phyloP scores from a whole-genome alignment of 768 basidiomycete genomes.

The Termitomyces bulborhizus region DNA sequence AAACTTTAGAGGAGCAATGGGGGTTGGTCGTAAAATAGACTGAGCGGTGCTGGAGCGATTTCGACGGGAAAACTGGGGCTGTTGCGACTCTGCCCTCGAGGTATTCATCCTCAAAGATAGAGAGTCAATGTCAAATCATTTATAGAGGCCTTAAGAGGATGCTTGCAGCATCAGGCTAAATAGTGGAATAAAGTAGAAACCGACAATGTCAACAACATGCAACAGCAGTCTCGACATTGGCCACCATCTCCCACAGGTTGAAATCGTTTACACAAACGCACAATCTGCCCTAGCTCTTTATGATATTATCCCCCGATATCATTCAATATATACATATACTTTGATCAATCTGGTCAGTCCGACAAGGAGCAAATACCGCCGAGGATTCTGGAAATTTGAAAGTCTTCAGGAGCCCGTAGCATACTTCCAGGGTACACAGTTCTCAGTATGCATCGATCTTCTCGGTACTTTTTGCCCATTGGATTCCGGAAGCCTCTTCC shows the following conservation, averaged over 20 bases:
- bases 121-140: neutral
- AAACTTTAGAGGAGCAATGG: conserved; percentile 40
- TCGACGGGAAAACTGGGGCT: conserved; percentile 47
- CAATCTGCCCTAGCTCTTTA: neutral
- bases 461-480: neutral
- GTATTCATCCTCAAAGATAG: conserved; percentile 39
- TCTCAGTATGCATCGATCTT: too few relatives aligned
- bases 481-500: neutral
- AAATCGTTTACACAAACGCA: neutral
- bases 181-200: neutral
- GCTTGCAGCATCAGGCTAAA: neutral
- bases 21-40: conserved; percentile 47
- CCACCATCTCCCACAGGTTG: too few relatives aligned
- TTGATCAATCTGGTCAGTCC: neutral
- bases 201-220: neutral
- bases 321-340: neutral
- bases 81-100: conserved; percentile 61
- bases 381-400: neutral
- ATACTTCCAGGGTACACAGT: neutral
- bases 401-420: neutral
- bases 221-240: neutral
- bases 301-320: too few relatives aligned
- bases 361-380: neutral
- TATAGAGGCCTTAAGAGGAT: neutral
- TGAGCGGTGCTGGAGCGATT: conserved; percentile 68